These are phyloP conservation scores for Podospora conica DNA, from an alignment of 495 filamentous ascomycete species.

Conservation along the genomic window DNA sequence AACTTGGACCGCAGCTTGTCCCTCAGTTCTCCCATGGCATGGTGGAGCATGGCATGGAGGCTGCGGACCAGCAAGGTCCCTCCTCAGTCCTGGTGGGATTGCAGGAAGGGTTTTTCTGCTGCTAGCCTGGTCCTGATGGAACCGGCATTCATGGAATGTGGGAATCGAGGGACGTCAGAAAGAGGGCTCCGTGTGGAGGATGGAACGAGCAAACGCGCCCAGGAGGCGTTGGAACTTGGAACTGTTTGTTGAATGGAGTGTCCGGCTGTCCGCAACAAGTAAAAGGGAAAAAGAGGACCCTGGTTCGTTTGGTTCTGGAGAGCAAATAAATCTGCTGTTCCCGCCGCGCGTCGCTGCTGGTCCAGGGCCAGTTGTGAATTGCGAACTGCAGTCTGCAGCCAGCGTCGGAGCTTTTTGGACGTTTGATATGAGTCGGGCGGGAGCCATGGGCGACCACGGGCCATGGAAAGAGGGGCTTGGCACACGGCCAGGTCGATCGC, in stretches of 20 bases:
- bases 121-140: neutral
- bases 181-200: neutral
- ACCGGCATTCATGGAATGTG: neutral
- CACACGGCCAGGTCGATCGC: neutral
- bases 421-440: neutral
- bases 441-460: neutral
- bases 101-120: neutral
- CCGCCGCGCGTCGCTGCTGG: neutral
- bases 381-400: neutral
- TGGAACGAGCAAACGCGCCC: neutral
- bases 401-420: neutral
- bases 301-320: neutral
- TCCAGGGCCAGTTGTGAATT: neutral
- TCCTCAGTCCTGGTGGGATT: neutral
- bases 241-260: too few species aligned
- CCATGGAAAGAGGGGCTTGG: neutral
- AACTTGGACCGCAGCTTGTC: conserved; percentile 44
- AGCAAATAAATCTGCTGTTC: too few species aligned
- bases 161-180: neutral
- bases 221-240: too few species aligned
- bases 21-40: conserved; percentile 42
- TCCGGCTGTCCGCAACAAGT: too few species aligned
- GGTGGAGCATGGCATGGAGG: conserved; percentile 1
- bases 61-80: neutral
- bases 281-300: neutral